phyloP scores from a whole-genome alignment of 2,329 filamentous ascomycete species.

The Fusarium torulosum region DNA sequence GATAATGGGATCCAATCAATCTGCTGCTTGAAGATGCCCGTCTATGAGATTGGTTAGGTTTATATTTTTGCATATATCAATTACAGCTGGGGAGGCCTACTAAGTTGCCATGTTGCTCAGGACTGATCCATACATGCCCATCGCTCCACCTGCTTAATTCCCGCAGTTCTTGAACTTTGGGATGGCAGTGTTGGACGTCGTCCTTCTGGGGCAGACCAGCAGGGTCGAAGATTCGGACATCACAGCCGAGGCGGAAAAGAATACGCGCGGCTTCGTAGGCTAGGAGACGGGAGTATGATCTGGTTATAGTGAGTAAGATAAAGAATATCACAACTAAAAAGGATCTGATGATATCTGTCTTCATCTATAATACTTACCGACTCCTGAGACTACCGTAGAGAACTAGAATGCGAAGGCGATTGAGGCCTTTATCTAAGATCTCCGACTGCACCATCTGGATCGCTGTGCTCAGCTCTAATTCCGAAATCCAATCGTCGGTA shows the following conservation, averaged over 20 bases:
- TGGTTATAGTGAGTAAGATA: not conserved
- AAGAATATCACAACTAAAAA: not conserved
- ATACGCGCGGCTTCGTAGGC: constrained; percentile 1
- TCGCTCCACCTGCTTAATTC: constrained; percentile 10
- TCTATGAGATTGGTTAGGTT: not conserved
- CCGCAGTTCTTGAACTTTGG: not conserved
- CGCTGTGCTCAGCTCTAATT: constrained; percentile 3
- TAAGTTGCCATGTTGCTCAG: not conserved
- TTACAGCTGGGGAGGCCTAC: fast-evolving
- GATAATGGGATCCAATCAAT: constrained; percentile 14
- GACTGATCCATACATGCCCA: not conserved
- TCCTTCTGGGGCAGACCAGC: constrained; percentile 5
- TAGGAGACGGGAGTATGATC: not conserved
- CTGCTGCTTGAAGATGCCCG: constrained; percentile 14
- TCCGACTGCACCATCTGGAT: constrained; percentile 1
- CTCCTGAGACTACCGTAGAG: constrained; percentile 11
- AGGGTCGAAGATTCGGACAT: constrained; percentile 1
- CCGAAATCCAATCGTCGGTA: not conserved
- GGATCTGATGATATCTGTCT: too few species aligned
- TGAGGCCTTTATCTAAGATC: constrained; percentile 1
- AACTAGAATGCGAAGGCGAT: constrained; percentile 5
- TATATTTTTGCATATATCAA: not conserved
- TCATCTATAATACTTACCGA: not conserved
- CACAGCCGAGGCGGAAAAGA: not conserved
- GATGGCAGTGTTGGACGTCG: not conserved